Evolutionary conservation across 2,329 filamentous ascomycete species (phyloP), one percentile per base, ranked within the genome.

Genomic region (Dactylellina haptotyla): DNA sequence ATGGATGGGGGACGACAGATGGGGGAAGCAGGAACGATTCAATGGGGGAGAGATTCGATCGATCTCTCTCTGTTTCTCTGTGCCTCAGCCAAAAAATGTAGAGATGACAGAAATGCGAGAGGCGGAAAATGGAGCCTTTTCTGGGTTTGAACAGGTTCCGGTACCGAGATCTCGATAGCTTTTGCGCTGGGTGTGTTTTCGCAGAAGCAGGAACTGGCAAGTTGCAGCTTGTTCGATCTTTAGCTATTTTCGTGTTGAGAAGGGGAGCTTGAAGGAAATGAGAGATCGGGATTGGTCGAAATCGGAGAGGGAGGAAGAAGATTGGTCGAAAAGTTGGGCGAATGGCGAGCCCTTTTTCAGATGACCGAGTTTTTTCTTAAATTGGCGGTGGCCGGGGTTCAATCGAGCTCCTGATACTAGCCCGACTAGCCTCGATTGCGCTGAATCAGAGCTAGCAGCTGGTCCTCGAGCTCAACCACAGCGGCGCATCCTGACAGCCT

Each of bases 251-350:
- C 58, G 66, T 53, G 66, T 58, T 58, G 58, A 37, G 28, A 37
- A n/a, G n/a, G 50, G 50, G 34, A 51, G 32, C 37, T 30, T 28
- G 23, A 53, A 43, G 39, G 26, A 39, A 54, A 26, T 28, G 50
- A 37, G 32, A 30, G 66, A 50, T 51, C 41, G 53, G 66, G 59
- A 65, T 65, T 72, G 59, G 67, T 54, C 51, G 50, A 59, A 71
- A 69, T 53, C 23, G 2, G 66, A 34, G 53, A 72, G 53, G 46
- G 43, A 65, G 59, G 30, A 71, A 72, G 59, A 72, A 65, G 61
- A 71, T 71, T 71, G 58, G 58, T 71, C 56, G 48, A 63, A 48
- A 65, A 51, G 67, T 59, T 65, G 67, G 67, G 67, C 67, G 67
- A 72, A 72, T 72, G 54, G 28, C 43, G 54, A 53, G 58, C 51